These are phyloP conservation scores for Capsicum pubescens DNA, from an alignment of 257 asterid species.

Conservation along the genomic window DNA sequence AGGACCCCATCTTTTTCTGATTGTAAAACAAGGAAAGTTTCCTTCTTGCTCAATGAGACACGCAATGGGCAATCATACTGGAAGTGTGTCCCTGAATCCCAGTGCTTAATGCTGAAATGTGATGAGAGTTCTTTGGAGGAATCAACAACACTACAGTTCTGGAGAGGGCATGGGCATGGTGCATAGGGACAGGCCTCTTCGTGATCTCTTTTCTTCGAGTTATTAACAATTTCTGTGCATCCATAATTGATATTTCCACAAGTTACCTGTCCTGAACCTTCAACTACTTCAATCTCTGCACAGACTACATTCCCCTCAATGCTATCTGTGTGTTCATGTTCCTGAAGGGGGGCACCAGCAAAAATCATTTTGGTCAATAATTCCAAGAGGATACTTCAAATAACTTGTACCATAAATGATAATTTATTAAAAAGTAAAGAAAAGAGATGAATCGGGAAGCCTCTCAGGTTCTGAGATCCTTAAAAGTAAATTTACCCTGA, in stretches of 20 bases:
- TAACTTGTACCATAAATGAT: neutral
- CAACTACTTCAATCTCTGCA: constrained; percentile 56
- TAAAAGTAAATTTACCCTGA: neutral
- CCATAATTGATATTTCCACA: constrained; percentile 84
- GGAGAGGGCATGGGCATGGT: constrained; percentile 87
- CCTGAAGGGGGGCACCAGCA: constrained; percentile 48
- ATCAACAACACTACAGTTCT: constrained; percentile 67
- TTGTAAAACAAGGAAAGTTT: constrained; percentile 74
- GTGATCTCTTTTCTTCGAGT: constrained; percentile 61
- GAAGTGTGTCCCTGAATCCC: constrained; percentile 86
- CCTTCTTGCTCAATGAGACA: constrained; percentile 71
- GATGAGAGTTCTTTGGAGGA: constrained; percentile 64
- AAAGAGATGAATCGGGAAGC: neutral
- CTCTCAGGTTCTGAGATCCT: neutral
- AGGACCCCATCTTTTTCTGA: constrained; percentile 82
- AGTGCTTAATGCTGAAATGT: constrained; percentile 80
- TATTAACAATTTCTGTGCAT: constrained; percentile 61
- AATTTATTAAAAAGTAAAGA: neutral
- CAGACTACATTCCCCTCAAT: constrained; percentile 54
- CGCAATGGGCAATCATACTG: constrained; percentile 75
- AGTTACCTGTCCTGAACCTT: constrained; percentile 64
- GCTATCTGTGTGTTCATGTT: constrained; percentile 47
- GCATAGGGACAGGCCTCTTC: constrained; percentile 66
- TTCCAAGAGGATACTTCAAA: neutral
- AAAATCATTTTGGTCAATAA: constrained; percentile 17